These are phyloP conservation scores for Albugo candida DNA, from an alignment of 352 stramenopile species.

Conservation along the genomic window DNA sequence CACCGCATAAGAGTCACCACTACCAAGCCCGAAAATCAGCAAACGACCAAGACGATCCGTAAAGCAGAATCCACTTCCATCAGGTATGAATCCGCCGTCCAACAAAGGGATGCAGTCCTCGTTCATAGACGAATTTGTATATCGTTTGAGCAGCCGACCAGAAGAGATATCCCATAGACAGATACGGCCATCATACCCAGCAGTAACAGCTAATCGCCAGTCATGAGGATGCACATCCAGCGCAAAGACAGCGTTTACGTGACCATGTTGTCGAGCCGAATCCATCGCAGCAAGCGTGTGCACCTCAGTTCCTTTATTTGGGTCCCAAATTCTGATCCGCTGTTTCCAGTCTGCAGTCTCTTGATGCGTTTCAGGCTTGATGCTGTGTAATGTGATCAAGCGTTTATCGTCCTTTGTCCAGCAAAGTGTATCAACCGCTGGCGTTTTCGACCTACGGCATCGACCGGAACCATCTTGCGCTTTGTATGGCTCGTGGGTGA, in stretches of 20 bases:
- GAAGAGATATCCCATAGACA: conserved; percentile 72
- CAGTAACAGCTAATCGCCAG: conserved; percentile 55
- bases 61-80: conserved; percentile 48
- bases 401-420: conserved; percentile 43
- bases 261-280: conserved; percentile 31
- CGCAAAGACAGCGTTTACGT: conserved; percentile 66
- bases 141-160: conserved; percentile 36
- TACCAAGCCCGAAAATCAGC: conserved; percentile 60
- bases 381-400: conserved; percentile 44
- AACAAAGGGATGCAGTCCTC: conserved; percentile 45
- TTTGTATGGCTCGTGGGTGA: conserved; percentile 22
- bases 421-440: conserved; percentile 37
- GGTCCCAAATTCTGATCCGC: conserved; percentile 46
- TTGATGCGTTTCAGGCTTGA: conserved; percentile 21
- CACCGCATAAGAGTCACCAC: conserved; percentile 29
- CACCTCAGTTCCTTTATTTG: conserved; percentile 22
- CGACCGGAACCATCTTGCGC: conserved; percentile 15
- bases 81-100: conserved; percentile 49
- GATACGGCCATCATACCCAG: conserved; percentile 64
- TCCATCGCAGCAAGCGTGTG: conserved; percentile 41
- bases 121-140: conserved; percentile 34
- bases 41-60: conserved; percentile 69
- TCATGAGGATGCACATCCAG: conserved; percentile 56
- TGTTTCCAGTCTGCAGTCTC: conserved; percentile 33
- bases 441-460: conserved; percentile 11